Conservation (phyloP, 2,329 filamentous ascomycete species). For the Daldinia sp. region DNA sequence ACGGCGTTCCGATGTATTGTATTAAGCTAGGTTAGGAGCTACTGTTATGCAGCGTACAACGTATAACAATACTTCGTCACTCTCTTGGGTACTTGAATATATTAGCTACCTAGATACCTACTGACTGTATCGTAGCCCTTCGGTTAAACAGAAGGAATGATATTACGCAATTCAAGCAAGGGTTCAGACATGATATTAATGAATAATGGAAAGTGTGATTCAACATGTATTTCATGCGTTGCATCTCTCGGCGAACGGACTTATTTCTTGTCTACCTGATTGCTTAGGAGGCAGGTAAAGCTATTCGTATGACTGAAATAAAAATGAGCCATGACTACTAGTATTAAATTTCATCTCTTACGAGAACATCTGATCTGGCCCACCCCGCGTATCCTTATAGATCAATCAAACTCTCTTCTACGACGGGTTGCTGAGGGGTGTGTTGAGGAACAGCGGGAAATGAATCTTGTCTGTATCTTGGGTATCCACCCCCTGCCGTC, state of each 20-base stretch:
- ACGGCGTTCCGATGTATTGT: too few relatives aligned
- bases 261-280: not conserved
- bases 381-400: slow-evolving; percentile 55
- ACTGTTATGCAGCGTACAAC: too few relatives aligned
- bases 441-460: slow-evolving; percentile 74
- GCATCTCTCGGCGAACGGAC: not conserved
- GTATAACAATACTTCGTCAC: too few relatives aligned
- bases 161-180: not conserved
- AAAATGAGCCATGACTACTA: not conserved
- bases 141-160: too few relatives aligned
- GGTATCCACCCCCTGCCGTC: slow-evolving; percentile 50
- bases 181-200: not conserved
- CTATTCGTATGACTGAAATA: not conserved
- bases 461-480: slow-evolving; percentile 64
- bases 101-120: too few relatives aligned
- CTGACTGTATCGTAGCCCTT: too few relatives aligned
- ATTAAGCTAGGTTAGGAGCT: too few relatives aligned
- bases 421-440: slow-evolving; percentile 63
- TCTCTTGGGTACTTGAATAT: too few relatives aligned
- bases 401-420: slow-evolving; percentile 84
- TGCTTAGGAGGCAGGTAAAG: not conserved
- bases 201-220: not conserved
- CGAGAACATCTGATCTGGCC: not conserved
- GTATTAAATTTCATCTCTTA: slow-evolving; percentile 1
- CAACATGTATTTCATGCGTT: not conserved